Conservation (phyloP, 805 yeast species). For the Candida chauliodis region DNA sequence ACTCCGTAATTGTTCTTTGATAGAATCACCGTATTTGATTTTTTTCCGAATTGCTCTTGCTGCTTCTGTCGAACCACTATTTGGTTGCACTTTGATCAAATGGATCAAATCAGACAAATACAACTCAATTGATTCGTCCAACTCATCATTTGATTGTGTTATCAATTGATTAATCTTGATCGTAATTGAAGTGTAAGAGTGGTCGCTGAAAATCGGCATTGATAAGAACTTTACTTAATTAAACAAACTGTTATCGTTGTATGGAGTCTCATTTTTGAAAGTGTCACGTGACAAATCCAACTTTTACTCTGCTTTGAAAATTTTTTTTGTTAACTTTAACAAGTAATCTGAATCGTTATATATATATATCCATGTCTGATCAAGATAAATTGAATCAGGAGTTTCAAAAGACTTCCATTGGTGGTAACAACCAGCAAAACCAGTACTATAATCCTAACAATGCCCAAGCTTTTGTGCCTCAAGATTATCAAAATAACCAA, state of each 20-base stretch:
- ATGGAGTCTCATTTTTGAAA: not conserved
- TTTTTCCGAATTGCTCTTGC: constrained; percentile 89
- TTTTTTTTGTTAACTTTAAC: constrained; percentile 2
- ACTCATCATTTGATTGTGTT: constrained; percentile 40
- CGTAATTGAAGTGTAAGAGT: constrained; percentile 68
- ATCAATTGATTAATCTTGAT: constrained; percentile 54
- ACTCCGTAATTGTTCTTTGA: constrained; percentile 63
- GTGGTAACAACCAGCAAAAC: constrained; percentile 12
- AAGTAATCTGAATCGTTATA: too few species aligned
- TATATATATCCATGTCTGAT: constrained; percentile 31
- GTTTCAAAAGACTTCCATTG: constrained; percentile 40
- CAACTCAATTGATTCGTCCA: constrained; percentile 34
- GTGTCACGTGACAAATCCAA: constrained; percentile 1
- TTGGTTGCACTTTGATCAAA: constrained; percentile 38
- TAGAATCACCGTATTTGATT: constrained; percentile 73
- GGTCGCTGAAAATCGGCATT: constrained; percentile 41
- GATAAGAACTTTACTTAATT: constrained; percentile 1
- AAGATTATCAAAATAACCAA: constrained; percentile 18
- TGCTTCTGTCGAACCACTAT: constrained; percentile 58
- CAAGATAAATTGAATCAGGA: constrained; percentile 44
- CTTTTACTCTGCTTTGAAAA: constrained; percentile 2
- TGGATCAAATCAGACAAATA: constrained; percentile 59
- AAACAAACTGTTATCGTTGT: too few species aligned
- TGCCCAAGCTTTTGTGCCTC: constrained; percentile 50
- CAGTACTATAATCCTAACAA: constrained; percentile 33